Percentiles rank a stretch among this genome's conserved stretches.
Conservation (phyloP, 2,329 filamentous ascomycete genomes). For the Cladosporium sp. region DNA sequence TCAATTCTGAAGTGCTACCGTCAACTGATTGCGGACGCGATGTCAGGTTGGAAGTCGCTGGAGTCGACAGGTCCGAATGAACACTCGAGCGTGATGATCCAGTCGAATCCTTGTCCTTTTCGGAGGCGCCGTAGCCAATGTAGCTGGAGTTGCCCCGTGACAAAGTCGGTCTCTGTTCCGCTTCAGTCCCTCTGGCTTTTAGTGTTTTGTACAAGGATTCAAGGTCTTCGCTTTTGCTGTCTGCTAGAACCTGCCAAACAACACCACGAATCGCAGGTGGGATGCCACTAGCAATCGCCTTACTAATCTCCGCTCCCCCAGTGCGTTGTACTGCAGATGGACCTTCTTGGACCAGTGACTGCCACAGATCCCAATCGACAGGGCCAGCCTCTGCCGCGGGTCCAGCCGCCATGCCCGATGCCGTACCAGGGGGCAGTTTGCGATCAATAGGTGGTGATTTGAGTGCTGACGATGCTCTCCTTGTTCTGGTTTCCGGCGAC, state of each 20-base stretch:
- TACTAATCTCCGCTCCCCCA: slow-evolving; percentile 85
- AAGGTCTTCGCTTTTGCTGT: slow-evolving; percentile 89
- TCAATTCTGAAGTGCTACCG: slow-evolving; percentile 52
- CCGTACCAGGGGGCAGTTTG: slow-evolving; percentile 79
- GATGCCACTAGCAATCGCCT: slow-evolving; percentile 88
- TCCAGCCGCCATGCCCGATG: slow-evolving; percentile 74
- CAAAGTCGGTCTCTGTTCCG: slow-evolving; percentile 50
- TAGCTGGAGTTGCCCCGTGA: slow-evolving; percentile 16
- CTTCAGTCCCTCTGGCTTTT: slow-evolving; percentile 75
- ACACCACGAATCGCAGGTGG: slow-evolving; percentile 95
- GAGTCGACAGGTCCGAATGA: slow-evolving; percentile 72
- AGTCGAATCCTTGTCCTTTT: slow-evolving; percentile 65
- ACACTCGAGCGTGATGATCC: slow-evolving; percentile 82
- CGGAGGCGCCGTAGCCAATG: slow-evolving; percentile 42
- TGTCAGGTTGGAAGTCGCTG: slow-evolving; percentile 51
- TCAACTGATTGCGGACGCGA: slow-evolving; percentile 34
- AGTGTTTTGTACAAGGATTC: slow-evolving; percentile 85
- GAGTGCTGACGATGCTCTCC: slow-evolving; percentile 26
- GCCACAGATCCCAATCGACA: slow-evolving; percentile 99
- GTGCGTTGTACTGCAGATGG: slow-evolving; percentile 83
- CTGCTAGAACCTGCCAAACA: slow-evolving; percentile 95
- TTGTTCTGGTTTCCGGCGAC: slow-evolving; percentile 33
- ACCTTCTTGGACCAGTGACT: slow-evolving; percentile 91
- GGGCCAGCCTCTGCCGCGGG: slow-evolving; percentile 69
- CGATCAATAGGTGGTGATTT: slow-evolving; percentile 66